phyloP scores from a whole-genome alignment of 495 filamentous ascomycete genomes.

The Lasiosphaeris hirsuta region DNA sequence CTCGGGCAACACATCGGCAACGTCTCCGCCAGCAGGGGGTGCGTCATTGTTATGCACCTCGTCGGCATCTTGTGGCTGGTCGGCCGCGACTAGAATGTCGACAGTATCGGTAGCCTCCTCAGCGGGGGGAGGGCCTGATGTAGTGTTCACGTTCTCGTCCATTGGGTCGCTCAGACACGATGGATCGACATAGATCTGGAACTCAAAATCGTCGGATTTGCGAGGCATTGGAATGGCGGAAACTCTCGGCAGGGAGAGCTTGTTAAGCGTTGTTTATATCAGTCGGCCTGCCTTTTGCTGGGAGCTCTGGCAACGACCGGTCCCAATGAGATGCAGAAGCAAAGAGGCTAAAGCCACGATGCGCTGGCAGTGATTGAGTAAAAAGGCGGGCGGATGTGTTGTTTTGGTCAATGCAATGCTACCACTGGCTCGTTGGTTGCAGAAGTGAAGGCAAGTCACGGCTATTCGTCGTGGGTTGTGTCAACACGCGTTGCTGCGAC shows the following conservation, averaged over 20 bases:
- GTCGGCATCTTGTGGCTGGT: conserved; percentile 5
- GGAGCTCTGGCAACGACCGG: conserved; percentile 24
- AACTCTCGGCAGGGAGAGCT: neutral
- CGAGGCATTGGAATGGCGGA: conserved; percentile 19
- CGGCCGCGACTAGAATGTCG: conserved; percentile 13
- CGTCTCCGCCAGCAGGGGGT: neutral
- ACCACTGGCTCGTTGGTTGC: no score
- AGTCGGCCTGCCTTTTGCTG: conserved; percentile 7
- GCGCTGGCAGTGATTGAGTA: conserved; percentile 23
- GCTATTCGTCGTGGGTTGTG: no score
- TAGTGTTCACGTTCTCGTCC: conserved; percentile 22
- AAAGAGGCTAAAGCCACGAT: conserved; percentile 22
- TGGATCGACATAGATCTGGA: conserved; percentile 42
- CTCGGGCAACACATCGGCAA: neutral
- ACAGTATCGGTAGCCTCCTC: conserved; percentile 10
- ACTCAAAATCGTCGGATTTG: conserved; percentile 32
- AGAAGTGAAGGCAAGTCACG: no score
- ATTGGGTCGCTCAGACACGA: conserved; percentile 38
- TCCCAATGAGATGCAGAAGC: conserved; percentile 14
- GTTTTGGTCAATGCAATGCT: neutral
- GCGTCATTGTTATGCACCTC: conserved; percentile 9
- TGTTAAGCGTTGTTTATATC: conserved; percentile 18
- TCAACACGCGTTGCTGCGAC: no score
- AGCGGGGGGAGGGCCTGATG: conserved; percentile 3
- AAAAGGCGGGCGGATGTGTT: conserved; percentile 7